Conservation (phyloP, 176 grass and related monocot species). For the Miscanthus lutarioriparius region DNA sequence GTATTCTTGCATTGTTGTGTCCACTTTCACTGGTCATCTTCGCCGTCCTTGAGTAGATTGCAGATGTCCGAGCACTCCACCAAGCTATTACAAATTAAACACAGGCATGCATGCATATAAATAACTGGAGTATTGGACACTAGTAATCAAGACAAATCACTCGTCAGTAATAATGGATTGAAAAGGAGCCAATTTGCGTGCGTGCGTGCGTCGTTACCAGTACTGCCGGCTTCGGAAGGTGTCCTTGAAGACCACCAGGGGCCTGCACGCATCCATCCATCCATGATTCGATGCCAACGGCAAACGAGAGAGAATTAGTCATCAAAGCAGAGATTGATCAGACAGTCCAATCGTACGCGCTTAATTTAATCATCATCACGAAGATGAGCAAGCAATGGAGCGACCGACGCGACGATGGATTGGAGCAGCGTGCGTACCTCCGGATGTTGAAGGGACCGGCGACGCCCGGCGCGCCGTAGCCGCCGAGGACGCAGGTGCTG, state of each 20-base stretch:
- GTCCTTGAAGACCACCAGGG: conserved; percentile 62
- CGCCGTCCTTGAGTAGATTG: conserved; percentile 80
- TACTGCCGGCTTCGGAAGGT: conserved; percentile 66
- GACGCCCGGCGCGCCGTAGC: conserved; percentile 66
- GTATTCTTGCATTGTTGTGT: neutral
- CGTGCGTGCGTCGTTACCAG: conserved; percentile 36
- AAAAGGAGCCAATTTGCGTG: neutral
- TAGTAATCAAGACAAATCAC: neutral
- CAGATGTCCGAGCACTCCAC: conserved; percentile 76
- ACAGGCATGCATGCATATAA: neutral
- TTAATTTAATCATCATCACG: neutral
- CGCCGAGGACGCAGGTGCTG: conserved; percentile 77
- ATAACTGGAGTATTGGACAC: neutral
- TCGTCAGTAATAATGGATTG: no score
- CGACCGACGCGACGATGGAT: neutral
- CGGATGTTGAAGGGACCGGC: conserved; percentile 63
- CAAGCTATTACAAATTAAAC: conserved; percentile 18
- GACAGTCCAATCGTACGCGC: no score
- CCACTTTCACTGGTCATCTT: conserved; percentile 53
- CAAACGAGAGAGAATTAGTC: neutral
- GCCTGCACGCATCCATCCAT: neutral
- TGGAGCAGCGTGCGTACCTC: conserved; percentile 7
- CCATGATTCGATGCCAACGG: neutral
- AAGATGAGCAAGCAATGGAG: neutral
- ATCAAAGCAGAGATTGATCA: neutral